phyloP scores from a whole-genome alignment of 257 asterid genomes.

The Ilex asprella region DNA sequence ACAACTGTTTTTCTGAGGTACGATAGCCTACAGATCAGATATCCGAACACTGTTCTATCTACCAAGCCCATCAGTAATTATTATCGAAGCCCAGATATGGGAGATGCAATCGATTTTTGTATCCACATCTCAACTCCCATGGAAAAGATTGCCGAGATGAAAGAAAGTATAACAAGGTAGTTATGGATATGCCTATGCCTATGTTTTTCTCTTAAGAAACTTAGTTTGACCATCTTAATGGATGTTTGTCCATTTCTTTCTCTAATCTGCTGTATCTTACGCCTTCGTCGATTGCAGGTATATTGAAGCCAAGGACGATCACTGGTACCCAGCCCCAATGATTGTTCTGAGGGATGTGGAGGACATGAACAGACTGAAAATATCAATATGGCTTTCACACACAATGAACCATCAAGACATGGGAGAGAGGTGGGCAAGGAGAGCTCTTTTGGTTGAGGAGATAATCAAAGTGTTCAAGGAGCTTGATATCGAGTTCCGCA shows the following conservation, averaged over 20 bases:
- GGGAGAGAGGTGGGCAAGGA: conserved; percentile 81
- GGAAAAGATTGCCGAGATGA: neutral
- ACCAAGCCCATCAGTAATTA: neutral
- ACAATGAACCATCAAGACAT: conserved; percentile 80
- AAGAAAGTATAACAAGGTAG: neutral
- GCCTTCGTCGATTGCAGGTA: conserved; percentile 38
- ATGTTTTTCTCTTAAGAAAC: neutral
- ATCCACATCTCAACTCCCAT: neutral
- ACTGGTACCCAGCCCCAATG: conserved; percentile 71
- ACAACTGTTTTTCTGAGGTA: neutral
- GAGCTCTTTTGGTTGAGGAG: conserved; percentile 72
- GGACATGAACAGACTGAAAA: conserved; percentile 79
- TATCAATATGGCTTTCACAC: conserved; percentile 73
- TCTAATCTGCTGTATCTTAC: neutral
- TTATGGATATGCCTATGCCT: conserved; percentile 2
- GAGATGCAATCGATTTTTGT: neutral
- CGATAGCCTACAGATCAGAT: neutral
- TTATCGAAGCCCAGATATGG: neutral
- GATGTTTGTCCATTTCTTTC: no score
- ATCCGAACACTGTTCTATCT: neutral
- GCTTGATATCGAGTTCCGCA: conserved; percentile 72
- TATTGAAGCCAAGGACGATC: conserved; percentile 55
- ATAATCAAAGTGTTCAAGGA: conserved; percentile 65
- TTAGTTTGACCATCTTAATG: no score
- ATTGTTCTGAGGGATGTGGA: conserved; percentile 80